A percentile compares a stretch with the other conserved stretches of the same genome.
These are phyloP conservation scores for Toxoplasma gondii DNA, from an alignment of 169 alveolate genomes.

Conservation along the genomic window DNA sequence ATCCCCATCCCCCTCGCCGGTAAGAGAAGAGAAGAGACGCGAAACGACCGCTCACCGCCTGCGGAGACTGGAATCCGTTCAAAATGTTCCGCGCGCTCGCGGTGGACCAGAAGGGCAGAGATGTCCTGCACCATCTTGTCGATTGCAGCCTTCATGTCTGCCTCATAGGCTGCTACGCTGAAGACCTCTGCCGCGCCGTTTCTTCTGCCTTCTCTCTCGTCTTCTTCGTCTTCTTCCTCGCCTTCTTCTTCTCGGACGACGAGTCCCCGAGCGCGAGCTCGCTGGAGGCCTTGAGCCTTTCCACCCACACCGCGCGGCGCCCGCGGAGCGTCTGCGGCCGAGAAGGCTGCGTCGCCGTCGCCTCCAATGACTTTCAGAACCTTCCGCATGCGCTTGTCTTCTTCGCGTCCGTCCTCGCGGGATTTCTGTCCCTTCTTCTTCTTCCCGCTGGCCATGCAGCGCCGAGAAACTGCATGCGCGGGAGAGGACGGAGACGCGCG, in stretches of 20 bases:
- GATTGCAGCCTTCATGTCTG: not conserved
- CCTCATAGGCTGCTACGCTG: not conserved
- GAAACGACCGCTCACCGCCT: not conserved
- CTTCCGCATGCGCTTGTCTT: slow-evolving; percentile 10
- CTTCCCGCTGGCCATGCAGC: not conserved
- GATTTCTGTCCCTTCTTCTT: not conserved
- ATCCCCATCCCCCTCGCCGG: not conserved
- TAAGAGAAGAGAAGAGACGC: not conserved
- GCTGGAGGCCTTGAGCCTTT: not conserved
- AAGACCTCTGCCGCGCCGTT: not conserved
- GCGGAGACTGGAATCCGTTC: not conserved
- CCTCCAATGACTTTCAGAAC: not conserved
- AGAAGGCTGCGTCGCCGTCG: not conserved
- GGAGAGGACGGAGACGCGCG: not conserved
- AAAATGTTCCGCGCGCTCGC: not conserved
- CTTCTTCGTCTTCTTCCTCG: not conserved
- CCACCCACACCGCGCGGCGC: not conserved
- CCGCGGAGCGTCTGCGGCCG: not conserved
- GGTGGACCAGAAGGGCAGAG: not conserved
- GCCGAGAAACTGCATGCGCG: not conserved
- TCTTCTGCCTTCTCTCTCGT: not conserved
- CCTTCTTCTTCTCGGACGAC: not conserved
- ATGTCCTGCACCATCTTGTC: not conserved
- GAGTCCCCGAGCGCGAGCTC: not conserved
- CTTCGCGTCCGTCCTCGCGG: not conserved